A percentile compares a stretch with the other conserved stretches of the same genome.
These are phyloP conservation scores for Penicillium sp. DNA, from an alignment of 2,329 filamentous ascomycete species.

Conservation along the genomic window DNA sequence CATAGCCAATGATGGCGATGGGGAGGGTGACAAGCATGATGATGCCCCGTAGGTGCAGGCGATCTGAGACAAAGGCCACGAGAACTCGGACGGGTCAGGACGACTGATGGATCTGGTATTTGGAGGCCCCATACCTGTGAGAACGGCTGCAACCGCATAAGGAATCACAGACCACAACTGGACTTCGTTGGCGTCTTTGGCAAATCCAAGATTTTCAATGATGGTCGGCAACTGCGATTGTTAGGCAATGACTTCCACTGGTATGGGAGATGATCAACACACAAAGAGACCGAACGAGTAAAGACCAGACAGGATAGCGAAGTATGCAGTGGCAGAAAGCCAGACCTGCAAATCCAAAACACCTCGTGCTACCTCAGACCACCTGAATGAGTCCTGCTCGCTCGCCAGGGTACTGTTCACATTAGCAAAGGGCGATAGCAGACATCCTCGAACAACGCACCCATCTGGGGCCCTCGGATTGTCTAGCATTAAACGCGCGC, in stretches of 20 bases:
- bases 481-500: constrained; percentile 46
- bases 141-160: constrained; percentile 58
- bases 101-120: background rate
- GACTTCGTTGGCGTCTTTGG: constrained; percentile 55
- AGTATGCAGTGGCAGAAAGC: constrained; percentile 62
- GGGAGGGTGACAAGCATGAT: constrained; percentile 63
- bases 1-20: constrained; percentile 64
- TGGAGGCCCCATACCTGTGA: constrained; percentile 46
- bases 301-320: constrained; percentile 56
- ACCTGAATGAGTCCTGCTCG: constrained; percentile 52
- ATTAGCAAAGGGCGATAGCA: background rate
- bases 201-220: constrained; percentile 56
- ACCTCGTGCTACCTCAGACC: constrained; percentile 63
- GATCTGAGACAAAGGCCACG: constrained; percentile 58
- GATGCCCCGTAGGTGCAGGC: constrained; percentile 57
- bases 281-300: constrained; percentile 66
- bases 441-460: constrained; percentile 18
- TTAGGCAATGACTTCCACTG: background rate
- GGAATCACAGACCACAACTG: constrained; percentile 65
- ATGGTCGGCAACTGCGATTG: constrained; percentile 58
- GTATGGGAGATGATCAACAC: constrained; percentile 21
- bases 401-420: constrained; percentile 19
- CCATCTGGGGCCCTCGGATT: constrained; percentile 26
- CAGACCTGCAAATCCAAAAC: constrained; percentile 60
- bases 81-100: constrained; percentile 22